These are phyloP conservation scores for Wickerhamiella australiensis DNA, from an alignment of 805 yeast species.

Conservation along the genomic window DNA sequence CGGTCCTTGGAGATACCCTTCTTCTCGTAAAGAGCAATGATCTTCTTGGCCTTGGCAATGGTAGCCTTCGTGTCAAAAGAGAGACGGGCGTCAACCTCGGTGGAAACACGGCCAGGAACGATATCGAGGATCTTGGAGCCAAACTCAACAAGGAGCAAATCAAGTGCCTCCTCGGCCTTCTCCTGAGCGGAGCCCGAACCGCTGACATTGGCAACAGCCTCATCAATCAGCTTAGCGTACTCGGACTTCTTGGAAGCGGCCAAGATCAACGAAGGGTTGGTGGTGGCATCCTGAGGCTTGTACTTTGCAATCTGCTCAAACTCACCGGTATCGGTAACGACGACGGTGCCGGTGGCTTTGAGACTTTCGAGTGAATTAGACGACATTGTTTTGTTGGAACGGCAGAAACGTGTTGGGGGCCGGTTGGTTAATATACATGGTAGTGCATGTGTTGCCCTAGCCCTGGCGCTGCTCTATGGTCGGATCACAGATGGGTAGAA, in stretches of 20 bases:
- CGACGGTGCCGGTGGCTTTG: slow-evolving; percentile 89
- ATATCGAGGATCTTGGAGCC: slow-evolving; percentile 86
- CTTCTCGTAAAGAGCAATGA: slow-evolving; percentile 75
- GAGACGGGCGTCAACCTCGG: slow-evolving; percentile 97
- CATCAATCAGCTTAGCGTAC: slow-evolving; percentile 80
- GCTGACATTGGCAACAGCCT: slow-evolving; percentile 80
- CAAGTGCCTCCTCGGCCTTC: slow-evolving; percentile 74
- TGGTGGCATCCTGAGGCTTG: slow-evolving; percentile 98
- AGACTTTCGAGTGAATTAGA: slow-evolving; percentile 76
- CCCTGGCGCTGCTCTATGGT: not conserved
- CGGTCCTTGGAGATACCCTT: slow-evolving; percentile 82
- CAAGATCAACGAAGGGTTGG: slow-evolving; percentile 93
- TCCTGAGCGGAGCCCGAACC: slow-evolving; percentile 32
- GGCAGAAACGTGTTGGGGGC: not conserved
- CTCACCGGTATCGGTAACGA: slow-evolving; percentile 98
- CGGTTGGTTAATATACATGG: not conserved
- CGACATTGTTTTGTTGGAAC: not conserved
- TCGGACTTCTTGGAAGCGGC: slow-evolving; percentile 89
- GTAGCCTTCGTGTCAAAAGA: slow-evolving; percentile 93
- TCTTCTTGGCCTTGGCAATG: slow-evolving; percentile 80
- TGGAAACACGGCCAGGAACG: slow-evolving; percentile 98
- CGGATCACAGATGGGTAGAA: not conserved
- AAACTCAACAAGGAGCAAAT: slow-evolving; percentile 86
- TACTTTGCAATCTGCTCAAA: slow-evolving; percentile 93
- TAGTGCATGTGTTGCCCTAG: not conserved